Percentiles rank a stretch among this genome's conserved stretches.
Evolutionary conservation across 768 basidiomycete species (phyloP).

Genomic region (Lentinula sp.): DNA sequence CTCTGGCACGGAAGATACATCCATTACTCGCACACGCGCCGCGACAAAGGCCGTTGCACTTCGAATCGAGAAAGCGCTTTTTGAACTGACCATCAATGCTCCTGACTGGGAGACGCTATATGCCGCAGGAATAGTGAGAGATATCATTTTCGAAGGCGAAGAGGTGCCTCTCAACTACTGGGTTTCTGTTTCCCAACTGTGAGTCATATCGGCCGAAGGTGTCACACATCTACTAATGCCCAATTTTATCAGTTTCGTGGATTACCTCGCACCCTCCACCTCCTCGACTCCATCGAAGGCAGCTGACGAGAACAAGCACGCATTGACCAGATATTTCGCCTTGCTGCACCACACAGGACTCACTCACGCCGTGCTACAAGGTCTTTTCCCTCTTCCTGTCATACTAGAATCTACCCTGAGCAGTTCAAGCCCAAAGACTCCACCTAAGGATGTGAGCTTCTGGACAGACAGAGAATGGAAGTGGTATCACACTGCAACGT

Average conservation of each 20-base stretch:
- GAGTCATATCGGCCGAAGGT: conserved; percentile 12
- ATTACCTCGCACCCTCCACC: conserved; percentile 24
- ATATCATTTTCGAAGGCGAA: conserved; percentile 50
- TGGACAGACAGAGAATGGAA: background rate
- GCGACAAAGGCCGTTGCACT: conserved; percentile 56
- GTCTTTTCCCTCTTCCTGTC: conserved; percentile 31
- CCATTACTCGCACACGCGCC: conserved; percentile 27
- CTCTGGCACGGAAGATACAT: conserved; percentile 29
- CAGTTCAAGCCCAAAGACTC: background rate
- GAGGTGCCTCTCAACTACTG: conserved; percentile 42
- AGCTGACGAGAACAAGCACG: conserved; percentile 27
- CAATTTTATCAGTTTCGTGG: conserved; percentile 28
- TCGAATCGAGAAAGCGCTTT: conserved; percentile 41
- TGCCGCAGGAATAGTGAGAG: conserved; percentile 50
- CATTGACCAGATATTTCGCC: conserved; percentile 51
- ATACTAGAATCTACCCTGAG: background rate
- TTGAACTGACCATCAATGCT: conserved; percentile 56
- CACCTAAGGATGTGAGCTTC: background rate
- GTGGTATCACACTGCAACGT: conserved; percentile 11
- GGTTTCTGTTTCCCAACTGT: conserved; percentile 55
- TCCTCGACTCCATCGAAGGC: conserved; percentile 11
- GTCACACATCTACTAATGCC: background rate
- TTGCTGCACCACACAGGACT: conserved; percentile 46
- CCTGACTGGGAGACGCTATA: conserved; percentile 63
- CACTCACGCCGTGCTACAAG: conserved; percentile 41